These are phyloP conservation scores for Myxozyma monticola DNA, from an alignment of 805 yeast genomes.

Conservation along the genomic window DNA sequence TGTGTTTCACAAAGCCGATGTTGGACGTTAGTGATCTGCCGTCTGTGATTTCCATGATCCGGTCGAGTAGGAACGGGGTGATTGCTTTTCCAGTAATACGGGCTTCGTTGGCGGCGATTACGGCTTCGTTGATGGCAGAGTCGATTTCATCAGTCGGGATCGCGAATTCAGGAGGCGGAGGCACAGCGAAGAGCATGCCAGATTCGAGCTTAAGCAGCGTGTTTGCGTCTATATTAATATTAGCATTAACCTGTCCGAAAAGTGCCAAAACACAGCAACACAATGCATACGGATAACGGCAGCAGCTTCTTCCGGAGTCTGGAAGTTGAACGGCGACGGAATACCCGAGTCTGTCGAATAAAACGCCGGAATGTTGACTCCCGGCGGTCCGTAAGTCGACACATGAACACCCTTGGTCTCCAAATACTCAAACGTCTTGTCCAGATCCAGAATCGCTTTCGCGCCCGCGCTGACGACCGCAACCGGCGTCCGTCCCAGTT, in stretches of 20 bases:
- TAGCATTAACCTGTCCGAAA: not conserved
- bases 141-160: constrained; percentile 55
- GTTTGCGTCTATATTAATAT: constrained; percentile 39
- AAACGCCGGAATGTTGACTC: constrained; percentile 73
- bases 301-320: constrained; percentile 61
- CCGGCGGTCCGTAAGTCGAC: constrained; percentile 58
- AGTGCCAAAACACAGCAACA: not conserved
- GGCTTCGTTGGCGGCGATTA: constrained; percentile 50
- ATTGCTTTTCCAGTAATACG: constrained; percentile 69
- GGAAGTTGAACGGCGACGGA: constrained; percentile 64
- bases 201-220: constrained; percentile 52
- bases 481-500: constrained; percentile 76
- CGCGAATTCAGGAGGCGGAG: constrained; percentile 70
- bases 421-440: constrained; percentile 76
- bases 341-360: constrained; percentile 76
- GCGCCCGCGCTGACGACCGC: constrained; percentile 94
- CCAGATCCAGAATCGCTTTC: constrained; percentile 78
- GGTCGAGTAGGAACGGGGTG: constrained; percentile 73
- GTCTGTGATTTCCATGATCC: constrained; percentile 64
- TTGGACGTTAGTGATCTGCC: constrained; percentile 73
- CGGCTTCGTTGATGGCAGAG: constrained; percentile 58
- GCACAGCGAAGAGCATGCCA: constrained; percentile 80
- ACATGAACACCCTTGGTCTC: constrained; percentile 93
- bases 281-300: constrained; percentile 47
- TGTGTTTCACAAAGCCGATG: constrained; percentile 72